These are phyloP conservation scores for Cystobasidium ongulense DNA, from an alignment of 768 basidiomycete genomes.

Conservation along the genomic window DNA sequence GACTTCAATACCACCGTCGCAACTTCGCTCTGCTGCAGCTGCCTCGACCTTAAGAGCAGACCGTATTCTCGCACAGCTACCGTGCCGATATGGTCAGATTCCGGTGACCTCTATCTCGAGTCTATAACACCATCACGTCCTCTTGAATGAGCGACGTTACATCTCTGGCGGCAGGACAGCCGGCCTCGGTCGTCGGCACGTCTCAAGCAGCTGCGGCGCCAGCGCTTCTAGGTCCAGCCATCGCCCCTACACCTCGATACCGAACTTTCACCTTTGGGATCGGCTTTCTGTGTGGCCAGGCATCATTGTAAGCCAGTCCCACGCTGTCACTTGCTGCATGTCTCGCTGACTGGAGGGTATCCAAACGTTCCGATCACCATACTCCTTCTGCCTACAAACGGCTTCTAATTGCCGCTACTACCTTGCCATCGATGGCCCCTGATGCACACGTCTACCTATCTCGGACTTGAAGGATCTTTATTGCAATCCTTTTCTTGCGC, in stretches of 20 bases:
- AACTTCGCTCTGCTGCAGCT: background rate
- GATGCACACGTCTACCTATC: too few relatives aligned
- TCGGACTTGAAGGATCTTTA: slow-evolving; percentile 34
- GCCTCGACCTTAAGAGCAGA: background rate
- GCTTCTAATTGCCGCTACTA: too few relatives aligned
- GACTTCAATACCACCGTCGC: background rate
- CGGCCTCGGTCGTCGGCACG: background rate
- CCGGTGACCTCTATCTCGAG: background rate
- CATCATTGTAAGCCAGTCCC: slow-evolving; percentile 1
- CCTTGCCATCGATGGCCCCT: too few relatives aligned
- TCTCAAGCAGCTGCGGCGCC: background rate
- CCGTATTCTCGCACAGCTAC: background rate
- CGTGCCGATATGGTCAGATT: background rate
- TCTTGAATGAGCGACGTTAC: slow-evolving; percentile 2
- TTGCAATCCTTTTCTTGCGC: slow-evolving; percentile 61
- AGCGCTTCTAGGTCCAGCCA: background rate
- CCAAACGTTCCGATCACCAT: background rate
- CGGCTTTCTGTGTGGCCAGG: slow-evolving; percentile 26
- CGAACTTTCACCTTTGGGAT: slow-evolving; percentile 18
- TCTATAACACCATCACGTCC: background rate
- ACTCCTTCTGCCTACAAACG: too few relatives aligned
- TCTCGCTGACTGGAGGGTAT: background rate
- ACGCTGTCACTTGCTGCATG: background rate
- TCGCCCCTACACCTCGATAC: slow-evolving; percentile 9
- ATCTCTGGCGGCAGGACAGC: background rate